Percentiles rank a stretch among this genome's conserved stretches.
Conservation (phyloP, 768 basidiomycete species). For the Sporobolomyces pararoseus region DNA sequence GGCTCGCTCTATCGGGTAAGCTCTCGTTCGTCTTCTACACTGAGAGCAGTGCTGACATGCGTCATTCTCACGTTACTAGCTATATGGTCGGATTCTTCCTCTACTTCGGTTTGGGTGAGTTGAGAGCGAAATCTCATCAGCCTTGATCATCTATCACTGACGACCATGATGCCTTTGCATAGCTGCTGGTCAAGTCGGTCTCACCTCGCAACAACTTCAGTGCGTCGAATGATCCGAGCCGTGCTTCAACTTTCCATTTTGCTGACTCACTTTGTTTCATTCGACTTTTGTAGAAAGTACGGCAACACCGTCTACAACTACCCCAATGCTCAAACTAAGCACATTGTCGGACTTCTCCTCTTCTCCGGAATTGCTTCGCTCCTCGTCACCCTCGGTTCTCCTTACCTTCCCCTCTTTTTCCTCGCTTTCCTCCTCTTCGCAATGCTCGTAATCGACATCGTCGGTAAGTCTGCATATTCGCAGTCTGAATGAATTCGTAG, state of each 20-base stretch:
- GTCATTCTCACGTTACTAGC: background rate
- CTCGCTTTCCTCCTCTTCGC: constrained; percentile 25
- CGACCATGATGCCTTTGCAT: background rate
- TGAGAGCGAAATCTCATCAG: background rate
- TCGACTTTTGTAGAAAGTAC: constrained; percentile 3
- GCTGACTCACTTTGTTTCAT: too few relatives aligned
- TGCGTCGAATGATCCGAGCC: background rate
- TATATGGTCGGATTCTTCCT: constrained; percentile 15
- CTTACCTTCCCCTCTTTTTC: constrained; percentile 23
- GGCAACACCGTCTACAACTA: constrained; percentile 14
- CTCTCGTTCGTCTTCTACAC: background rate
- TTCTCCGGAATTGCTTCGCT: constrained; percentile 11
- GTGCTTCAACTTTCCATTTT: too few relatives aligned
- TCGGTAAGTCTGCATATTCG: background rate
- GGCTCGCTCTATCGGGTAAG: constrained; percentile 1
- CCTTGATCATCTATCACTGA: background rate
- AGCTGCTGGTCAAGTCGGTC: constrained; percentile 16
- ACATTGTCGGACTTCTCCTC: constrained; percentile 6
- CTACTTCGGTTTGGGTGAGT: constrained; percentile 15
- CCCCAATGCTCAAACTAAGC: background rate
- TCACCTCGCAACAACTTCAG: constrained; percentile 6
- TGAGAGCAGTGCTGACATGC: background rate
- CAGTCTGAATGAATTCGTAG: too few relatives aligned
- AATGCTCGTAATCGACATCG: constrained; percentile 4
- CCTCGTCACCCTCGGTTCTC: constrained; percentile 10